A percentile compares a stretch with the other conserved stretches of the same genome.
Conservation (phyloP, 352 stramenopile genomes). For the Phytopythium cucurbitacearum region DNA sequence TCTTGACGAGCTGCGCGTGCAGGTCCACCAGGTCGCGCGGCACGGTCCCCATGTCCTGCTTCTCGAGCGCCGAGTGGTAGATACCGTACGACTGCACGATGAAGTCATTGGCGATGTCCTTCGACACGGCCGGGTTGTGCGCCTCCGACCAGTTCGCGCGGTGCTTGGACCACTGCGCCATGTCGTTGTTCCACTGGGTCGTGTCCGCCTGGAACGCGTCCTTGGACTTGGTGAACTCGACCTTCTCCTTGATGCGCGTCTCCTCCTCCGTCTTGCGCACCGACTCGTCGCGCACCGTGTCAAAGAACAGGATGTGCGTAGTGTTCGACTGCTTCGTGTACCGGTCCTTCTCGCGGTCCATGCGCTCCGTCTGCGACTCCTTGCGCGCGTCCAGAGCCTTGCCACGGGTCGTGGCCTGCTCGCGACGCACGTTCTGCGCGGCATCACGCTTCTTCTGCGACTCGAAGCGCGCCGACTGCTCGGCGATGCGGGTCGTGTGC, state of each 20-base stretch:
- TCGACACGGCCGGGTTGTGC: constrained; percentile 84
- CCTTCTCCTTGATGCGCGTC: constrained; percentile 79
- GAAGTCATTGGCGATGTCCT: constrained; percentile 86
- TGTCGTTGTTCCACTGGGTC: constrained; percentile 86
- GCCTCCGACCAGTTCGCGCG: constrained; percentile 84
- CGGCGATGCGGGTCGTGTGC: constrained; percentile 59
- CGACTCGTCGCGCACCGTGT: constrained; percentile 69
- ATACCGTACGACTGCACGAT: constrained; percentile 86
- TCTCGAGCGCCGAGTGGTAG: constrained; percentile 52
- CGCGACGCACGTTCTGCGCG: constrained; percentile 65
- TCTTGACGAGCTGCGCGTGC: constrained; percentile 75
- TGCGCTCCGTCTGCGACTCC: constrained; percentile 73
- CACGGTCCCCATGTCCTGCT: constrained; percentile 37
- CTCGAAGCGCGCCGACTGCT: constrained; percentile 54
- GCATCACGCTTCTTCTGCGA: constrained; percentile 72
- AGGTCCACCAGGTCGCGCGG: constrained; percentile 70
- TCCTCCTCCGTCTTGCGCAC: constrained; percentile 77
- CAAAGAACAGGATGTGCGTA: constrained; percentile 83
- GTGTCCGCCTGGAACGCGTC: constrained; percentile 86
- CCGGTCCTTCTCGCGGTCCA: constrained; percentile 80
- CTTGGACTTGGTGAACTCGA: constrained; percentile 88
- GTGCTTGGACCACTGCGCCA: constrained; percentile 86
- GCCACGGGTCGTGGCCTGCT: constrained; percentile 67
- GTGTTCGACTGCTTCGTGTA: constrained; percentile 67
- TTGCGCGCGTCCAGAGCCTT: constrained; percentile 80